Percentiles rank a stretch among this genome's conserved stretches.
These are phyloP conservation scores for Albatrellus sp. DNA, from an alignment of 1,284 basidiomycete species.

Conservation along the genomic window DNA sequence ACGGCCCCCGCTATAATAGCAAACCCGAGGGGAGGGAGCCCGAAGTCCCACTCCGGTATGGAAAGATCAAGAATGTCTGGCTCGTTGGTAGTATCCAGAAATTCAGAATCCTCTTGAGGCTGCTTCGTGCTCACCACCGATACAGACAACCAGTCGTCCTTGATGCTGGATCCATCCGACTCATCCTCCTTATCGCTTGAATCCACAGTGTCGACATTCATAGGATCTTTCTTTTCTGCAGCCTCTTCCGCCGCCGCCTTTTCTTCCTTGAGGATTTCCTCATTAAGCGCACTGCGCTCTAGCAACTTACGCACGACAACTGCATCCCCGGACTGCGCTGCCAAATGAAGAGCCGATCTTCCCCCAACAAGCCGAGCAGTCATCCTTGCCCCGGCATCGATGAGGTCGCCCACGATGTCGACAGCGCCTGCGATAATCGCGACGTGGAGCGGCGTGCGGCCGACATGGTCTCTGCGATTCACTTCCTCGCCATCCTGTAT, in stretches of 20 bases:
- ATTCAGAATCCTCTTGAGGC: constrained; percentile 1
- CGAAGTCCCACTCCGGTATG: constrained; percentile 43
- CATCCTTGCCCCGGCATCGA: constrained; percentile 42
- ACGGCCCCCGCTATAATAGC: constrained; percentile 35
- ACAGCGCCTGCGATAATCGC: background rate
- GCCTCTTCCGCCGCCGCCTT: constrained; percentile 16
- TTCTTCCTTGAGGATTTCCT: constrained; percentile 18
- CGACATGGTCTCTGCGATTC: constrained; percentile 29
- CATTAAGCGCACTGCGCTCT: constrained; percentile 28
- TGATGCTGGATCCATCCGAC: constrained; percentile 16
- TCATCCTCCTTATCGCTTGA: constrained; percentile 16
- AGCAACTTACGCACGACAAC: constrained; percentile 35
- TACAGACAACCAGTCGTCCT: constrained; percentile 21
- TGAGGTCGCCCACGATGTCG: constrained; percentile 18
- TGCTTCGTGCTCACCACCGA: constrained; percentile 12
- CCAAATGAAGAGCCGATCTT: constrained; percentile 39
- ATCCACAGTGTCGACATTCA: no score
- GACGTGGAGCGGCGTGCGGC: no score
- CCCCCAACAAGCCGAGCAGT: constrained; percentile 43
- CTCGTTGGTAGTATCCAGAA: background rate
- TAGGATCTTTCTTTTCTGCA: no score
- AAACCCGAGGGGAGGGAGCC: constrained; percentile 37
- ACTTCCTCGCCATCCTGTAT: constrained; percentile 30
- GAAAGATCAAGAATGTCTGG: constrained; percentile 44
- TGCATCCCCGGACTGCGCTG: constrained; percentile 32